Evolutionary conservation across 2,329 filamentous ascomycete species (phyloP), one percentile per base, ranked within the genome.

Genomic region (Ophiostoma sp.): DNA sequence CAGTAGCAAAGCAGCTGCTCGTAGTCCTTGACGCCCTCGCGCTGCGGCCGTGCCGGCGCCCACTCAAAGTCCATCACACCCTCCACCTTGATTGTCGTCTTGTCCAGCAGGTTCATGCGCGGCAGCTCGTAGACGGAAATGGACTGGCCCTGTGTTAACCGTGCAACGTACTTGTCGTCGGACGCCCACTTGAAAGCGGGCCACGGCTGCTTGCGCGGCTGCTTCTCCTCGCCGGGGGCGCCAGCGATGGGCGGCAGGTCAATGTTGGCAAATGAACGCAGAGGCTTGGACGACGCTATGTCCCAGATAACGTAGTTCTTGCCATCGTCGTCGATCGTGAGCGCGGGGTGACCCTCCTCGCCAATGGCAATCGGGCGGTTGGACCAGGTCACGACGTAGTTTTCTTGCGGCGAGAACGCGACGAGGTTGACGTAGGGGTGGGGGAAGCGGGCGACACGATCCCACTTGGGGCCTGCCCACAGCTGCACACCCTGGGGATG

Each of bases 291-390:
- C 9, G 94, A 95, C 66, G 91, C 90, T 71, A 98, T 89, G 76
- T 98, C 94, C 95, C 95, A 99, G 76, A 99, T 93, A 76, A 99
- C 90, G 79, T 98, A 98, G 85, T 98, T 97, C 85, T 98, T 98
- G 79, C 95, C 95, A 75, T 99, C 94, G 76, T 99, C 95, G 75
- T 98, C 95, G 70, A 93, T 83, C 3, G 91, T 89, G 66, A 97
- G 84, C n/a, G 90, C 83, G 2, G 91, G 89, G 78, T 96, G 90
- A 72, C 91, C 90, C 73, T 89, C 88, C 74, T 98, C 95, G 70
- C 95, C 91, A 69, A 99, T 92, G 70, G 90, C 87, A 76, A 99
- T 96, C 38, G 95, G 93, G 66, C 92, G 87, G 80, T 94, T 92
- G 66, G 95, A 98, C 95, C 95, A 99, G 68, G 95, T 98, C 68